Evolutionary conservation across 139 green algal species (phyloP).

Genomic region (Chlamydomonas sp.): DNA sequence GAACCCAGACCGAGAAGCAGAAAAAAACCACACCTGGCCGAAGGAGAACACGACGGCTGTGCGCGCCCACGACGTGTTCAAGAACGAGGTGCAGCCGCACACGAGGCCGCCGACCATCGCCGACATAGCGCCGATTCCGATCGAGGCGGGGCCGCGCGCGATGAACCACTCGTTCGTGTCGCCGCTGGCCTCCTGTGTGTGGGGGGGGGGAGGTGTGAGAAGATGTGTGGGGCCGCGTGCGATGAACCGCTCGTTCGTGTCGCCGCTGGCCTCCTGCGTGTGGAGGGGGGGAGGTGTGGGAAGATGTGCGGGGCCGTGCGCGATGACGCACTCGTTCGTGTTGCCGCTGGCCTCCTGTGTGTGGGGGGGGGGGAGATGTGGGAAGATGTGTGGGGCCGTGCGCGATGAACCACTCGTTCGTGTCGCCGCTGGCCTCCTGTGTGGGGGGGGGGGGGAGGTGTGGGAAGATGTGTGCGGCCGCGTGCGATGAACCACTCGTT

Average conservation of each 20-base stretch:
- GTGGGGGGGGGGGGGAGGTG: too few species aligned
- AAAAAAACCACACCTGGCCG: constrained; percentile 1
- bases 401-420: background rate
- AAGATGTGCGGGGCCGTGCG: too few species aligned
- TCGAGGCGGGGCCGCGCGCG: background rate
- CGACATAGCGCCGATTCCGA: background rate
- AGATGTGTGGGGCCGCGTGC: too few species aligned
- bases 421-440: background rate
- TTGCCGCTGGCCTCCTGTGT: too few species aligned
- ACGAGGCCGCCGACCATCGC: background rate
- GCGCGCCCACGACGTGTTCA: background rate
- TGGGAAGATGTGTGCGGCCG: too few species aligned
- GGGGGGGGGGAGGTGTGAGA: too few species aligned
- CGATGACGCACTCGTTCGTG: too few species aligned
- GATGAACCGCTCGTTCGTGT: too few species aligned
- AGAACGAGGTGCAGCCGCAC: background rate
- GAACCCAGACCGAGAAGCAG: background rate
- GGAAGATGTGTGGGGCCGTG: background rate
- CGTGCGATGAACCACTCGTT: background rate
- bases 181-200: background rate
- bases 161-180: background rate
- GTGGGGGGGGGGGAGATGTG: too few species aligned
- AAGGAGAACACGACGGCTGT: background rate
- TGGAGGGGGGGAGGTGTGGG: too few species aligned
- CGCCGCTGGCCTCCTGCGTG: too few species aligned